A percentile compares a stretch with the other conserved stretches of the same genome.
Evolutionary conservation across 306 rosid genomes (phyloP).

Genomic region (Alnus rubra): DNA sequence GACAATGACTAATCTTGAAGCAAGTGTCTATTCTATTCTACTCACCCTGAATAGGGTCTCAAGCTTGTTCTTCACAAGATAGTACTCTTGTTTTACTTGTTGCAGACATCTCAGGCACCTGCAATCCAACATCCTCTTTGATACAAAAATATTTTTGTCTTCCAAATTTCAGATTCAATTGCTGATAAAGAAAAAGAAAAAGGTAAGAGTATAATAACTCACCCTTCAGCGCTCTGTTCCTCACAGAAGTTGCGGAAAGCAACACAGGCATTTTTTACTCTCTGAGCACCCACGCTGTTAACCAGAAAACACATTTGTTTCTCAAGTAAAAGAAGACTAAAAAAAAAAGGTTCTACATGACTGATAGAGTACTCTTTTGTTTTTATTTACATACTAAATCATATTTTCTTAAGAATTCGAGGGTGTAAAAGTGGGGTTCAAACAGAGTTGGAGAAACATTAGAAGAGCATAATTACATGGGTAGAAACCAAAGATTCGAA

Average conservation of each 20-base stretch:
- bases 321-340: slow-evolving; percentile 9
- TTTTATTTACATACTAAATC: slow-evolving; percentile 8
- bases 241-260: slow-evolving; percentile 83
- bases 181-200: not conserved
- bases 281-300: slow-evolving; percentile 86
- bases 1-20: not conserved
- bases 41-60: slow-evolving; percentile 74
- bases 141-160: not conserved
- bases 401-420: not conserved
- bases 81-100: slow-evolving; percentile 86
- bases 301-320: slow-evolving; percentile 30
- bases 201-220: slow-evolving; percentile 39
- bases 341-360: not conserved
- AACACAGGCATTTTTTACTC: slow-evolving; percentile 82
- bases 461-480: not conserved
- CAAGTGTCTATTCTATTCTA: slow-evolving; percentile 6
- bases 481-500: not conserved
- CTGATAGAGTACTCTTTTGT: not conserved
- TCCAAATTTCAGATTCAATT: not conserved
- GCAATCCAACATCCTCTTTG: slow-evolving; percentile 29
- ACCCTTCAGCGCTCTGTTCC: slow-evolving; percentile 81
- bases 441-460: not conserved
- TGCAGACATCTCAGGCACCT: slow-evolving; percentile 88
- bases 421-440: not conserved
- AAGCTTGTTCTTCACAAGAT: slow-evolving; percentile 82